Conservation (phyloP, 148 eudicot genomes). For the Rhododendron henanense region DNA sequence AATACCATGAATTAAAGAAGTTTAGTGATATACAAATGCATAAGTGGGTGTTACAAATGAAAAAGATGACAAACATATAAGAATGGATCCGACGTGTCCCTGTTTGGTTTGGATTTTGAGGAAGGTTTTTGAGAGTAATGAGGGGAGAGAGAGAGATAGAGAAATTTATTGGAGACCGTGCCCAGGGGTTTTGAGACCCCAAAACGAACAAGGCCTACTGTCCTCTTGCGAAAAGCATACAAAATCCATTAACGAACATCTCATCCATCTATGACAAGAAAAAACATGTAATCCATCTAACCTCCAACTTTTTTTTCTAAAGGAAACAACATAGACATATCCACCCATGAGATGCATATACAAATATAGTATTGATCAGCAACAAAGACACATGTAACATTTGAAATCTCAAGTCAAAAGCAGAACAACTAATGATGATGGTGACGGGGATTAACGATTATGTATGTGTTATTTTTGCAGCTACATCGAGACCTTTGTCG, state of each 20-base stretch:
- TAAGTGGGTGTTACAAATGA: background rate
- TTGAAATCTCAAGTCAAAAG: background rate
- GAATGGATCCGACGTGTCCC: background rate
- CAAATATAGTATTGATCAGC: background rate
- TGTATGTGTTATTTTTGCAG: conserved; percentile 22
- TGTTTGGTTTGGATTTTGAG: no score
- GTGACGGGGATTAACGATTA: background rate
- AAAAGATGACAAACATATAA: background rate
- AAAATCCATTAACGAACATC: background rate
- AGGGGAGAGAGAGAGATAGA: no score
- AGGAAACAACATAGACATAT: background rate
- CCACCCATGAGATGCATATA: background rate
- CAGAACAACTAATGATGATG: background rate
- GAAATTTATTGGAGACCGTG: no score
- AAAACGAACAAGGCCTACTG: no score
- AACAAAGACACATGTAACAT: background rate
- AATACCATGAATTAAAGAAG: background rate
- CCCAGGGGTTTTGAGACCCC: no score
- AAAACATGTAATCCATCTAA: background rate
- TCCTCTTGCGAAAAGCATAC: background rate
- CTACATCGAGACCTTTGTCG: conserved; percentile 22
- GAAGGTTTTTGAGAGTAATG: no score
- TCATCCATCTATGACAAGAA: background rate
- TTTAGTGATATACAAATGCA: background rate
- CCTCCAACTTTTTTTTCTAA: background rate